Evolutionary conservation across 352 stramenopile species (phyloP), one percentile per base, ranked within the genome.

Genomic region (Globisporangium nunn): DNA sequence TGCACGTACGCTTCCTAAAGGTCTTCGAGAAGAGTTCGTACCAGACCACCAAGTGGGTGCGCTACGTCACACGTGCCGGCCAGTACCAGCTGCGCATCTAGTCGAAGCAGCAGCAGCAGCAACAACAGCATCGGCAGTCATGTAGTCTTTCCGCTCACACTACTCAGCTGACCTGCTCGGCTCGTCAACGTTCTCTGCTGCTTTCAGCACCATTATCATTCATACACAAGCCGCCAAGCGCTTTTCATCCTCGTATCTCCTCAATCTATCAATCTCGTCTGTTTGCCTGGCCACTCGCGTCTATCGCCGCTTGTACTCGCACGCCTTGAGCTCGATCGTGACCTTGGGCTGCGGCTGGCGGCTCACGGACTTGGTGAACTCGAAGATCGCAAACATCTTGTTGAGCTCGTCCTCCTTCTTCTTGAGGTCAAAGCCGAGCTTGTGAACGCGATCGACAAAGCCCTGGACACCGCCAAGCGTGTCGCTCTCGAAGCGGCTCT

Each of bases 21-120:
- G 96, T 99, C 2, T 98, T 98, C 62, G 97, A 99, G 70, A 99
- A 99, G 79, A 97, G 88, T 64, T 97, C 93, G 41, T 99, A 99
- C 77, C 86, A 96, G 60, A 98, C 94, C 23, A 98, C 96, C 70
- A 97, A 98, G 81, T 99, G 96, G 96, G 97, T 99, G 37, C 91
- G 95, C 68, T 99, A 99, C 73, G 97, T 98, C 64, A 98, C 97
- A 15, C 97, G 98, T 56, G 96, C 96, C 2, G 96, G 96, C 6
- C 88, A 97, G 62, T 99, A 99, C 75, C 94, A 99, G 72, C 91
- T 99, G 54, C 88, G 95, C 61, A 98, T 99, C 71, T 99, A 83
- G 75, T 15, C 6, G 7, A 51, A 49, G 31, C 31, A 29, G 31
- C 46, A n/a, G 18, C n/a, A 47, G 10, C 15, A n/a, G 46, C 46